Evolutionary conservation across 2,329 filamentous ascomycete genomes (phyloP), one percentile per base, ranked within the genome.

Genomic region (Cordyceps tenuipes): DNA sequence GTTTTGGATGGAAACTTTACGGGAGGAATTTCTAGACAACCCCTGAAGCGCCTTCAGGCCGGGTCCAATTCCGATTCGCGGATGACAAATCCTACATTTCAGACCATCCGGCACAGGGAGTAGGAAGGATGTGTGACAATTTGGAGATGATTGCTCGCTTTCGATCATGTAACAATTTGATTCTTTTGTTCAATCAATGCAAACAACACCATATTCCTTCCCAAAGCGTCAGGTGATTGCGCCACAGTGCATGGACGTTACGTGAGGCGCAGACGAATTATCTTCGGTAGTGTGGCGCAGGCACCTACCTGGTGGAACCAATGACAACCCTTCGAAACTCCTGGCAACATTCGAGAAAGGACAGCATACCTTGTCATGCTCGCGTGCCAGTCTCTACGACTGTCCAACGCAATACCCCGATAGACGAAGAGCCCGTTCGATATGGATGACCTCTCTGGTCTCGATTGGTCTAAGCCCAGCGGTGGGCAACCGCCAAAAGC

Each of bases 381-480:
- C 49, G 49, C 39, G 49, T 53, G 39, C 39, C 41, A 47, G 17
- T 53, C n/a, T n/a, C n/a, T 8, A n/a, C 34, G 39, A 52, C 48
- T 9, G 17, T 26, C 13, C 46, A 31, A 21, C 31, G n/a, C 48
- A 39, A 36, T 26, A 39, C 6, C 19, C n/a, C 13, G 17, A 52
- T 21, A 46, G 26, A 53, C 48, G 41, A 47, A 53, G 13, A 36
- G 21, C 31, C 15, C 39, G 6, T 29, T 6, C 19, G 39, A 75
- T 60, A 87, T 87, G 84, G 81, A 86, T 66, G 83, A 87, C 72
- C 79, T 86, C 53, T 79, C 80, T 52, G 78, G 81, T 64, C 76
- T 86, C 66, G 81, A 81, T 72, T 87, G 83, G 83, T 81, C 80
- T 63, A 79, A 80, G 70, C 66, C 73, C 48, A 62, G 65, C 21